These are phyloP conservation scores for Elsinoe ampelina DNA, from an alignment of 2,329 filamentous ascomycete species.

Conservation along the genomic window DNA sequence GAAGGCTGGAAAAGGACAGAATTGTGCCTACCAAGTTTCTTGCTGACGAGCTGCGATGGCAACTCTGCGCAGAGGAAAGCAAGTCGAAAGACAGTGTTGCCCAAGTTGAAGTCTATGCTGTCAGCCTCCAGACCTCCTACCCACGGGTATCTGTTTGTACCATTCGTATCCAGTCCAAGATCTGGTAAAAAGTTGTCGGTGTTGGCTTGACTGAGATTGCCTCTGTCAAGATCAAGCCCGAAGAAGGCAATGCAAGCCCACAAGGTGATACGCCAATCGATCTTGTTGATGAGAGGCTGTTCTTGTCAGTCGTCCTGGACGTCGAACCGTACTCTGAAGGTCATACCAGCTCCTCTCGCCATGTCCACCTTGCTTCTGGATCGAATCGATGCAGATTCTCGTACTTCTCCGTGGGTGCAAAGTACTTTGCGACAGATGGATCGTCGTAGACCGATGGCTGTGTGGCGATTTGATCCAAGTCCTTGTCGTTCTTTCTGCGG, in stretches of 20 bases:
- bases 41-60: constrained; percentile 26
- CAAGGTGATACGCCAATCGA: constrained; percentile 18
- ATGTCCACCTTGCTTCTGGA: constrained; percentile 25
- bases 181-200: constrained; percentile 54
- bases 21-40: constrained; percentile 13
- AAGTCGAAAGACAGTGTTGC: constrained; percentile 35
- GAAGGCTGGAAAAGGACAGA: background rate
- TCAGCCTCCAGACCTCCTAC: background rate
- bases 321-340: background rate
- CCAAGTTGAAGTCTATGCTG: constrained; percentile 31
- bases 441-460: constrained; percentile 35
- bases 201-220: constrained; percentile 52
- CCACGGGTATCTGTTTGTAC: background rate
- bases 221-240: constrained; percentile 33
- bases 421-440: constrained; percentile 41
- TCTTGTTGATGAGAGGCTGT: constrained; percentile 20
- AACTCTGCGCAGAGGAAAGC: constrained; percentile 32
- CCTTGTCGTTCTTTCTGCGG: constrained; percentile 4
- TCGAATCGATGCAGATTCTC: constrained; percentile 42
- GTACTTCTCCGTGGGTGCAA: constrained; percentile 45
- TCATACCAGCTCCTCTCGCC: constrained; percentile 17
- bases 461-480: constrained; percentile 17
- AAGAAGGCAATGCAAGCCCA: constrained; percentile 21
- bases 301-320: background rate
- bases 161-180: constrained; percentile 37